phyloP scores from a whole-genome alignment of 2,329 filamentous ascomycete genomes.

The Raffaelea arxii region DNA sequence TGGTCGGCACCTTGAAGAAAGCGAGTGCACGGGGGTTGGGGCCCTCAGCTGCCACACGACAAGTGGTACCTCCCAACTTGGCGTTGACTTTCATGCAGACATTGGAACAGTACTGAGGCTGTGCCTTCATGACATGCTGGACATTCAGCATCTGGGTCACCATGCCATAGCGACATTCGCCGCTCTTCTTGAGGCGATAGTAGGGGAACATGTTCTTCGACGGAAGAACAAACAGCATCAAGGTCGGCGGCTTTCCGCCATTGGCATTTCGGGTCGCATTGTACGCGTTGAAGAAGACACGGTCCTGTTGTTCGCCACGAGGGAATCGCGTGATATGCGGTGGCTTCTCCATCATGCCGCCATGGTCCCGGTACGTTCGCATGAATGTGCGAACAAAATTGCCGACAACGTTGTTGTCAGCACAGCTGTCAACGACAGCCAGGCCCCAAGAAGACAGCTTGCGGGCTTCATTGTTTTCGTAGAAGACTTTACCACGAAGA shows the following conservation, averaged over 20 bases:
- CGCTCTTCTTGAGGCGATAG: constrained; percentile 78
- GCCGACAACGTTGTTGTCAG: constrained; percentile 43
- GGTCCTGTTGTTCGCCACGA: constrained; percentile 16
- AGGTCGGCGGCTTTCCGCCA: constrained; percentile 52
- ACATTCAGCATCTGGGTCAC: constrained; percentile 74
- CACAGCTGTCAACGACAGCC: constrained; percentile 50
- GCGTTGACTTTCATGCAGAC: constrained; percentile 96
- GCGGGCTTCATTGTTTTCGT: constrained; percentile 44
- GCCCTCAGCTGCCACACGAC: constrained; percentile 26
- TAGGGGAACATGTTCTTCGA: constrained; percentile 66
- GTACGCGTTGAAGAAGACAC: constrained; percentile 46
- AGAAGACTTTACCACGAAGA: constrained; percentile 71
- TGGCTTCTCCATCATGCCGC: constrained; percentile 32
- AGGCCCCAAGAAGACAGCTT: constrained; percentile 68
- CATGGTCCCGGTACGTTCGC: constrained; percentile 37
- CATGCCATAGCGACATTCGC: constrained; percentile 76
- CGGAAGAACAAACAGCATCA: constrained; percentile 70
- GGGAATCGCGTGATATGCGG: constrained; percentile 21
- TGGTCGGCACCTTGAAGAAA: constrained; percentile 48
- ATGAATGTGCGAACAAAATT: constrained; percentile 44
- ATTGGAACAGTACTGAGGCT: constrained; percentile 83
- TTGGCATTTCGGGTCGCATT: constrained; percentile 40
- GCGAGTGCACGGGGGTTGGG: constrained; percentile 15
- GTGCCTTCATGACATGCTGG: constrained; percentile 56
- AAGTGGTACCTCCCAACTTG: constrained; percentile 81